Evolutionary conservation across 768 basidiomycete species (phyloP), one percentile per base, ranked within the genome.

Genomic region (Stropharia rugosoannulata): DNA sequence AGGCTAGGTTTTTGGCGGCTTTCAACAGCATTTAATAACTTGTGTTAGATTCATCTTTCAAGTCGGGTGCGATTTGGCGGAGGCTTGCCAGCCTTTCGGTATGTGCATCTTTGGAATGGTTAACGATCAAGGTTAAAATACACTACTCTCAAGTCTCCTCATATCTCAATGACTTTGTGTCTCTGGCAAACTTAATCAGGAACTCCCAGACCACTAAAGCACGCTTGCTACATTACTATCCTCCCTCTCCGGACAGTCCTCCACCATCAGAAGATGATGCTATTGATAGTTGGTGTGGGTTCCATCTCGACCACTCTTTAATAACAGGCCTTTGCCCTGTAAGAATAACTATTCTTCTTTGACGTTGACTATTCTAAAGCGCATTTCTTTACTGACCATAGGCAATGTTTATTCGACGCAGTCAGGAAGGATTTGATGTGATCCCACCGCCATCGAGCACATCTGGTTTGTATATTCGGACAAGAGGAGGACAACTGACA

Each of bases 201-300:
- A 78, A 80, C 2, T 92, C 92, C 7, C 86, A 89, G 63, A 93
- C 90, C 5, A 90, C 85, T 38, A 98, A 98, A 69, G 96, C 93
- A 3, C 83, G 97, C 32, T 80, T 99, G 11, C 76, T 99, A n/a
- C 96, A 99, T 67, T 99, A 99, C 70, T 99, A 95, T 64, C 90
- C 96, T 13, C 85, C 86, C 9, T 65, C 79, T 25, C 68, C 79
- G 1, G 78, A 72, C 44, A 63, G 59, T 16, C 59, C 68, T 16
- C 59, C 63, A 5, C 70, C 75, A 0, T 56, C 66, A 4, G 81
- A 86, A 36, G 82, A 87, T 59, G 87, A 86, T 46, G 76, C 85
- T 1, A 73, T 93, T 27, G 93, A 97, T 60, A 90, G 85, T 60
- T 95, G 93, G 84, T 98, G 96, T 73, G 96, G 96, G 15, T 94